phyloP scores from a whole-genome alignment of 768 basidiomycete species.

The Gelatoporia subvermispora region DNA sequence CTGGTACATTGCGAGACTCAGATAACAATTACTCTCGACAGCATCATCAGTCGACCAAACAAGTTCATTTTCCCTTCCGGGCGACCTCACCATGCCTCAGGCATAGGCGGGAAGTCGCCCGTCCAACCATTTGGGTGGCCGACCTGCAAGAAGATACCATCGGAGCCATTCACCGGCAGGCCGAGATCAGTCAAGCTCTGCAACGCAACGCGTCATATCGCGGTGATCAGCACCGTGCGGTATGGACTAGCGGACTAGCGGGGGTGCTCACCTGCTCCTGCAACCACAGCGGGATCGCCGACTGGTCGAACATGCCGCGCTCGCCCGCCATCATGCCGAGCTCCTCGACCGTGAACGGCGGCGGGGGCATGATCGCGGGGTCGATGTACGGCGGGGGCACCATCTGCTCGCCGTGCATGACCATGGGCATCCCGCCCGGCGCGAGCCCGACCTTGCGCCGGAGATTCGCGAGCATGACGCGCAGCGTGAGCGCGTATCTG shows the following conservation, averaged over 20 bases:
- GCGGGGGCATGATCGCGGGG: slow-evolving; percentile 34
- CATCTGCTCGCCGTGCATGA: slow-evolving; percentile 38
- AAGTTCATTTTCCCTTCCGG: neutral
- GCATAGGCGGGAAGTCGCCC: slow-evolving; percentile 69
- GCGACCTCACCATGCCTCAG: slow-evolving; percentile 71
- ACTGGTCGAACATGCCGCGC: slow-evolving; percentile 63
- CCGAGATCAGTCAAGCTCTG: slow-evolving; percentile 88
- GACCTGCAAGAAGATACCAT: slow-evolving; percentile 83
- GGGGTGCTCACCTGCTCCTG: slow-evolving; percentile 71
- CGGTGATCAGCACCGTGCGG: neutral
- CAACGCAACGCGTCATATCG: neutral
- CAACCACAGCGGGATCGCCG: slow-evolving; percentile 85
- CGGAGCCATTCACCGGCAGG: slow-evolving; percentile 85
- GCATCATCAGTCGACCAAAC: no score
- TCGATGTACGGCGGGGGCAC: slow-evolving; percentile 51
- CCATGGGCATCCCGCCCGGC: slow-evolving; percentile 16
- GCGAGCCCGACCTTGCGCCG: slow-evolving; percentile 78
- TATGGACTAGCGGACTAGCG: slow-evolving; percentile 1
- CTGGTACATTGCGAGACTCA: no score
- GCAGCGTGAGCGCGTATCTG: slow-evolving; percentile 85
- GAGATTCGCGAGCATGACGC: slow-evolving; percentile 90
- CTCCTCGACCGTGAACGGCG: slow-evolving; percentile 81
- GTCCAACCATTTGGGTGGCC: slow-evolving; percentile 69
- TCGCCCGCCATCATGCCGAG: slow-evolving; percentile 53
- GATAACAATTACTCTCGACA: no score